These are phyloP conservation scores for Clarireedia monteithiana DNA, from an alignment of 2,329 filamentous ascomycete species.

Conservation along the genomic window DNA sequence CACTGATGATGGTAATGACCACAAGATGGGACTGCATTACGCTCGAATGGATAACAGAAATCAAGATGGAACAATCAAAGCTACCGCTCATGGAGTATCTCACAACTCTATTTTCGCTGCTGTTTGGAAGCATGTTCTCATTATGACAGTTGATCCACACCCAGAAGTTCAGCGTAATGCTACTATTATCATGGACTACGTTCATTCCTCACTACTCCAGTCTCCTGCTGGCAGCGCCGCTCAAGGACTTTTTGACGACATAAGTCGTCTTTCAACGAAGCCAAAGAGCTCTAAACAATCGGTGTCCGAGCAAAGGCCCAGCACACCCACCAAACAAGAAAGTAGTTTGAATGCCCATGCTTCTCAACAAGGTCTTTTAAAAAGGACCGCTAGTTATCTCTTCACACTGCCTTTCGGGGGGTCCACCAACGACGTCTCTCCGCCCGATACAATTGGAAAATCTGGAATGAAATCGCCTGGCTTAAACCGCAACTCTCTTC, in stretches of 20 bases:
- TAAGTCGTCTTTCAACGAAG: conserved; percentile 45
- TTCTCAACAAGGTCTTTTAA: conserved; percentile 50
- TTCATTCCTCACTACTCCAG: conserved; percentile 69
- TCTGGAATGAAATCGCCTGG: conserved; percentile 22
- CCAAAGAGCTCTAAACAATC: conserved; percentile 33
- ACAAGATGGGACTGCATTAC: conserved; percentile 58
- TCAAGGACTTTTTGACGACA: conserved; percentile 67
- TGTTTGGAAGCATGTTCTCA: conserved; percentile 87
- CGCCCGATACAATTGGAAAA: conserved; percentile 16
- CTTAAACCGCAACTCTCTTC: conserved; percentile 20
- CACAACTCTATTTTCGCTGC: conserved; percentile 88
- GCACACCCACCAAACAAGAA: conserved; percentile 26
- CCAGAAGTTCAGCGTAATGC: conserved; percentile 87
- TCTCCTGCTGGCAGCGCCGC: conserved; percentile 68
- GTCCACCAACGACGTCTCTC: conserved; percentile 24
- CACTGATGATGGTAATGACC: conserved; percentile 46
- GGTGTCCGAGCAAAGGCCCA: conserved; percentile 21
- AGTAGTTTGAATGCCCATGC: conserved; percentile 33
- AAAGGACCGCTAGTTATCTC: conserved; percentile 55
- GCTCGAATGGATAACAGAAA: conserved; percentile 48
- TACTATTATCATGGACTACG: conserved; percentile 74
- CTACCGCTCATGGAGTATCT: conserved; percentile 53
- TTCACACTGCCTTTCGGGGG: conserved; percentile 47
- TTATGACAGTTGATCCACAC: conserved; percentile 88
- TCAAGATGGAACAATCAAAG: conserved; percentile 49